A percentile compares a stretch with the other conserved stretches of the same genome.
Conservation (phyloP, 345 rosid genomes). For the Euphorbia tirucalli region DNA sequence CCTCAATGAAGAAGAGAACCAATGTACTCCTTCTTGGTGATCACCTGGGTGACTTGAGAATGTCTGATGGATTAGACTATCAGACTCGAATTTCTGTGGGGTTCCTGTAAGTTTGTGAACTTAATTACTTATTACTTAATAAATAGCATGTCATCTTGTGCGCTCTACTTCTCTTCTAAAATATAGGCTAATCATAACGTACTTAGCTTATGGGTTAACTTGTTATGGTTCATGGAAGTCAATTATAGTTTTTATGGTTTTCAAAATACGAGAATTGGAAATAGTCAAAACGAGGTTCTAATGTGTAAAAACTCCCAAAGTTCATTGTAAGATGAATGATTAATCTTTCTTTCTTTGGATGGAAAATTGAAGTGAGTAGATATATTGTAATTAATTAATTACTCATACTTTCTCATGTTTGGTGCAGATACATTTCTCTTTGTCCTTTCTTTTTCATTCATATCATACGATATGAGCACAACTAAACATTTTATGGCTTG, state of each 20-base stretch:
- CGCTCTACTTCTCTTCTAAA: neutral
- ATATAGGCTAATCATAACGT: neutral
- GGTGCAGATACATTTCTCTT: no score
- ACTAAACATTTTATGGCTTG: no score
- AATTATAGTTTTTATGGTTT: neutral
- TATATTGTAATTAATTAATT: neutral
- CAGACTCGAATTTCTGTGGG: conserved; percentile 74
- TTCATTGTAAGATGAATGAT: neutral
- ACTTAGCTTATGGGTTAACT: neutral
- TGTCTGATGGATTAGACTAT: conserved; percentile 86
- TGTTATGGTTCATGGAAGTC: neutral
- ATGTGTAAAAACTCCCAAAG: neutral
- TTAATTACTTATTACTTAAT: conserved; percentile 2
- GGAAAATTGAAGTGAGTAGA: neutral
- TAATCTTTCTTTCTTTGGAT: neutral
- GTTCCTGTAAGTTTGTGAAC: conserved; percentile 60
- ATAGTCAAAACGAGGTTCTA: neutral
- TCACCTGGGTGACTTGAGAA: conserved; percentile 76
- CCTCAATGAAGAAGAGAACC: conserved; percentile 59
- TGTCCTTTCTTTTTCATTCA: neutral
- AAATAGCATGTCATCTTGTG: neutral
- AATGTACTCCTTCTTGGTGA: conserved; percentile 88
- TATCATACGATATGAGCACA: neutral
- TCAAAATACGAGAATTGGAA: neutral
- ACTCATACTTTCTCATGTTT: neutral